phyloP scores from a whole-genome alignment of 78 protist genomes.

The Dictyostelium firmibasis region DNA sequence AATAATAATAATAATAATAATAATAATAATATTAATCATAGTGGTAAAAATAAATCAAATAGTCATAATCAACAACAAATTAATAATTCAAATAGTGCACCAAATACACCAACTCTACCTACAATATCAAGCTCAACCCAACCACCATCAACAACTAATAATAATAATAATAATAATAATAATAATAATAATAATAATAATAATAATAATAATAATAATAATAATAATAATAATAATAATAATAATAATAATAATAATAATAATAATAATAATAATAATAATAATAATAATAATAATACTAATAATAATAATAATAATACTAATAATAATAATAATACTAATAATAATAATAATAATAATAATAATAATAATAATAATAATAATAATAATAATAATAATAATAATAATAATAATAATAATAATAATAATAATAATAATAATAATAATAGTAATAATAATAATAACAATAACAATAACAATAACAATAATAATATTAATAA shows the following conservation, averaged over 20 bases:
- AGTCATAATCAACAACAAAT: too few relatives aligned
- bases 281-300: too few relatives aligned
- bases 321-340: too few relatives aligned
- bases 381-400: too few relatives aligned
- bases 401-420: background rate
- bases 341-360: too few relatives aligned
- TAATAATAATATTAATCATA: background rate
- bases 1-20: background rate
- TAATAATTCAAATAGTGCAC: too few relatives aligned
- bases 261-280: background rate
- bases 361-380: too few relatives aligned
- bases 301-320: too few relatives aligned
- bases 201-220: background rate
- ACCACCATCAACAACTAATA: background rate
- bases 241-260: background rate
- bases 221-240: background rate
- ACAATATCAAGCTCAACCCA: too few relatives aligned
- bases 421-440: background rate
- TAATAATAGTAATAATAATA: background rate
- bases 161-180: background rate
- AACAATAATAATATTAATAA: background rate
- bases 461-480: background rate
- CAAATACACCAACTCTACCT: too few relatives aligned
- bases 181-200: background rate
- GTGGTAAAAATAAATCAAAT: background rate